Conservation (phyloP, 805 yeast species). For the Ogataea neopini region DNA sequence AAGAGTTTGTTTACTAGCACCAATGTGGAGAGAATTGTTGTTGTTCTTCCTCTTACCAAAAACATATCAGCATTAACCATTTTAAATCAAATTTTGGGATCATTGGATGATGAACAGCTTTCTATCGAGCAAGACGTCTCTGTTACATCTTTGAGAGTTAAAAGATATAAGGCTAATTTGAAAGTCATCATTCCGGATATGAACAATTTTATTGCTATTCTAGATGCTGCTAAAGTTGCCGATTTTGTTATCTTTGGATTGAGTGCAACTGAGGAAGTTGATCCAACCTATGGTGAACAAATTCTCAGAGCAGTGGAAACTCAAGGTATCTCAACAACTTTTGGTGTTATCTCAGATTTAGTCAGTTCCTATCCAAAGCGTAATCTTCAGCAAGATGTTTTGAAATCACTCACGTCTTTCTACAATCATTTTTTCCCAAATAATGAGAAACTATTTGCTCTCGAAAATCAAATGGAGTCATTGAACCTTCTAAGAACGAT, state of each 20-base stretch:
- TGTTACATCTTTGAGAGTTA: constrained; percentile 52
- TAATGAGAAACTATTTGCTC: constrained; percentile 71
- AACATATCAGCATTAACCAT: constrained; percentile 64
- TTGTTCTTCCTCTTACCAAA: constrained; percentile 74
- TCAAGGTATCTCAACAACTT: constrained; percentile 85
- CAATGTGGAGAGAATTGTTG: constrained; percentile 82
- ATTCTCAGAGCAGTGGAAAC: constrained; percentile 83
- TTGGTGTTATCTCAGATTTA: constrained; percentile 78
- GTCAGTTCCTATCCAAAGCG: constrained; percentile 66
- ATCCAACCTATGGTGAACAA: constrained; percentile 79
- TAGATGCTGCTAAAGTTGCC: constrained; percentile 86
- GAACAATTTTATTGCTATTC: constrained; percentile 60
- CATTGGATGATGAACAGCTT: constrained; percentile 36
- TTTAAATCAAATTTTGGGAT: constrained; percentile 49
- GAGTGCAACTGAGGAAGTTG: constrained; percentile 84
- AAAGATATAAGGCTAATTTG: constrained; percentile 72
- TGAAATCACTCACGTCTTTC: constrained; percentile 63
- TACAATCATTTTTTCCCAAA: constrained; percentile 78
- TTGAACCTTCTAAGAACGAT: constrained; percentile 68
- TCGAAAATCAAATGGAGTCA: constrained; percentile 71
- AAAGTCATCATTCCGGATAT: constrained; percentile 75
- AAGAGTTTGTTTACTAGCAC: constrained; percentile 63
- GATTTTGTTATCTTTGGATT: constrained; percentile 90
- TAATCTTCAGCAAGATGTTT: constrained; percentile 72
- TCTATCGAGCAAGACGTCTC: constrained; percentile 43